These are phyloP conservation scores for Quercus phellos DNA, from an alignment of 331 rosid genomes.

Conservation along the genomic window DNA sequence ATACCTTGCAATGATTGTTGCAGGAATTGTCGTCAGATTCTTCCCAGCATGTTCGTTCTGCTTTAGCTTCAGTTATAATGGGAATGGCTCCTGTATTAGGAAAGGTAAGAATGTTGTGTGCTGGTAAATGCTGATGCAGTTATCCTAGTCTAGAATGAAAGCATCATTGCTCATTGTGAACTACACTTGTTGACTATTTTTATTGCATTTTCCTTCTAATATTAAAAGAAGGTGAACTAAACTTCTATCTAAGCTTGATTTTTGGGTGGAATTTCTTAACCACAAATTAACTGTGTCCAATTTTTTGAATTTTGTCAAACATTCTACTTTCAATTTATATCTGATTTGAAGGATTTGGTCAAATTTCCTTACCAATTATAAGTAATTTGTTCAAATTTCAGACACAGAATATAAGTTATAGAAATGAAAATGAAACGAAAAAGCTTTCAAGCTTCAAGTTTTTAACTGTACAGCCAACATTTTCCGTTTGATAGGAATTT, in stretches of 20 bases:
- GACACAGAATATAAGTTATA: neutral
- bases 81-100: constrained; percentile 98
- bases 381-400: no score
- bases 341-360: no score
- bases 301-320: no score
- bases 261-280: no score
- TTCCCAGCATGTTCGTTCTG: constrained; percentile 98
- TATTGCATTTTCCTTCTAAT: no score
- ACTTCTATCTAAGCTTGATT: no score
- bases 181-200: no score
- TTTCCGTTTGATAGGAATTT: no score
- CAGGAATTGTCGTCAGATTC: constrained; percentile 97
- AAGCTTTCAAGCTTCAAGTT: neutral
- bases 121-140: neutral
- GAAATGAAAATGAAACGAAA: neutral
- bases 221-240: no score
- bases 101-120: constrained; percentile 50
- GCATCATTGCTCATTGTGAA: neutral
- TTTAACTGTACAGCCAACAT: neutral
- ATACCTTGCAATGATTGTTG: constrained; percentile 19
- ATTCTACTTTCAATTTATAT: no score
- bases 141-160: neutral
- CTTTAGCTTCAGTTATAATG: constrained; percentile 95
- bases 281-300: no score
- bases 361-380: no score